These are phyloP conservation scores for Volvox carteri DNA, from an alignment of 163 green algal genomes.

Conservation along the genomic window DNA sequence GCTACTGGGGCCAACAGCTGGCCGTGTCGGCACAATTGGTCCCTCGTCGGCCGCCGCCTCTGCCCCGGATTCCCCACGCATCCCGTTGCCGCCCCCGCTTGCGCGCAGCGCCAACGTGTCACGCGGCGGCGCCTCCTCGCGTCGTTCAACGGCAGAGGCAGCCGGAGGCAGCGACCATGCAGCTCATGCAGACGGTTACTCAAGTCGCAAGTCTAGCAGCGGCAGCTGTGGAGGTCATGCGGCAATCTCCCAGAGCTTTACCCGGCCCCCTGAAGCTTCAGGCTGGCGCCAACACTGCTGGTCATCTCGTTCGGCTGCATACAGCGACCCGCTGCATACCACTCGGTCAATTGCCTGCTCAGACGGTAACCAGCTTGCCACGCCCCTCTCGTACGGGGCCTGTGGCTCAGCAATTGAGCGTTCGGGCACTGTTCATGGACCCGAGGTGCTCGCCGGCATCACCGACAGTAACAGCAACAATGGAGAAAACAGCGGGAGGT, in stretches of 20 bases:
- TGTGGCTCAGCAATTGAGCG: background rate
- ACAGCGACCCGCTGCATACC: background rate
- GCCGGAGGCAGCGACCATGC: background rate
- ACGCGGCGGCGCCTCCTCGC: background rate
- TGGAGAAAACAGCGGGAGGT: background rate
- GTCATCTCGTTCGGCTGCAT: background rate
- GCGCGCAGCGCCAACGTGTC: background rate
- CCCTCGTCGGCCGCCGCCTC: background rate
- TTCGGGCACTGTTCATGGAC: background rate
- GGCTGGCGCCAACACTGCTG: too few species aligned
- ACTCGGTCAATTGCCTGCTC: too few species aligned
- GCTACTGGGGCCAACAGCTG: background rate
- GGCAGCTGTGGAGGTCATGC: constrained; percentile 29
- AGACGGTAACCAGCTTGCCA: constrained; percentile 8
- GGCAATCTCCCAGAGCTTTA: too few species aligned
- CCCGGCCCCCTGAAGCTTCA: too few species aligned
- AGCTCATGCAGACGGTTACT: background rate
- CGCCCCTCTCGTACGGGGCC: background rate
- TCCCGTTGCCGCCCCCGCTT: background rate
- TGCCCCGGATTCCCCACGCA: background rate
- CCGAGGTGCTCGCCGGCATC: background rate
- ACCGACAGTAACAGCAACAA: too few species aligned
- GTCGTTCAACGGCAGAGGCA: background rate
- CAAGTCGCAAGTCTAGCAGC: constrained; percentile 19
- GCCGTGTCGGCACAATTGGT: background rate